Percentiles rank a stretch among this genome's conserved stretches.
Conservation (phyloP, 2,329 filamentous ascomycete genomes). For the Drechslerella coelobrocha region DNA sequence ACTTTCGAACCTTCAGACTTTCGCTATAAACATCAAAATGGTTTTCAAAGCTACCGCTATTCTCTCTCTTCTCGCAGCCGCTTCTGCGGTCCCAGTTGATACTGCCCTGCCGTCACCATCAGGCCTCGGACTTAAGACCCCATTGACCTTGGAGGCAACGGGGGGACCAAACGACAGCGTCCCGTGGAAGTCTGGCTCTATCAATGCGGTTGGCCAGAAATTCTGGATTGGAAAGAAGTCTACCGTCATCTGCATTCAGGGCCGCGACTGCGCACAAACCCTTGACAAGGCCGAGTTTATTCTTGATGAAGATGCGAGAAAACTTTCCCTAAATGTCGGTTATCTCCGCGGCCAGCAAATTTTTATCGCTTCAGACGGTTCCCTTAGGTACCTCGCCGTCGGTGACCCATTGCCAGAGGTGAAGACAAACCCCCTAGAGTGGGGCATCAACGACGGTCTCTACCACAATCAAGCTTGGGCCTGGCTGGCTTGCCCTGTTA, state of each 20-base stretch:
- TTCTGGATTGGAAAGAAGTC: conserved; percentile 28
- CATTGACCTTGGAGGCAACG: conserved; percentile 4
- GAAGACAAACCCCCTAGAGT: conserved; percentile 2
- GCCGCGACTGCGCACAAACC: neutral
- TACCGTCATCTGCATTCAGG: neutral
- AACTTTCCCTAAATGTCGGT: conserved; percentile 17
- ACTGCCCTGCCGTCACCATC: neutral
- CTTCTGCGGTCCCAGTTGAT: neutral
- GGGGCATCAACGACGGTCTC: neutral
- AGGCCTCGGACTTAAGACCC: conserved; percentile 9
- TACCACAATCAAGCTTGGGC: conserved; percentile 4
- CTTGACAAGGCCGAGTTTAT: conserved; percentile 12
- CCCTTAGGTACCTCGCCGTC: conserved; percentile 11
- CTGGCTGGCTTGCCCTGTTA: conserved; percentile 17
- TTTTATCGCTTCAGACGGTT: conserved; percentile 20
- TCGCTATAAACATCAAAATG: conserved; percentile 23
- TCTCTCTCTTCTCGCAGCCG: conserved; percentile 17
- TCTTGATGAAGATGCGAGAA: neutral
- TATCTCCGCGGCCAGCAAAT: conserved; percentile 19
- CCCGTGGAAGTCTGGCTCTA: conserved; percentile 28
- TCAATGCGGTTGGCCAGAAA: conserved; percentile 21
- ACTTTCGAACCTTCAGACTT: too few relatives aligned
- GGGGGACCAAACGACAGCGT: neutral
- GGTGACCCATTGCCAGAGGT: conserved; percentile 16
- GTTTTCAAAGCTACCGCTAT: conserved; percentile 16